Percentiles rank a stretch among this genome's conserved stretches.
phyloP scores from a whole-genome alignment of 2,329 filamentous ascomycete species.

The Venturia effusa region DNA sequence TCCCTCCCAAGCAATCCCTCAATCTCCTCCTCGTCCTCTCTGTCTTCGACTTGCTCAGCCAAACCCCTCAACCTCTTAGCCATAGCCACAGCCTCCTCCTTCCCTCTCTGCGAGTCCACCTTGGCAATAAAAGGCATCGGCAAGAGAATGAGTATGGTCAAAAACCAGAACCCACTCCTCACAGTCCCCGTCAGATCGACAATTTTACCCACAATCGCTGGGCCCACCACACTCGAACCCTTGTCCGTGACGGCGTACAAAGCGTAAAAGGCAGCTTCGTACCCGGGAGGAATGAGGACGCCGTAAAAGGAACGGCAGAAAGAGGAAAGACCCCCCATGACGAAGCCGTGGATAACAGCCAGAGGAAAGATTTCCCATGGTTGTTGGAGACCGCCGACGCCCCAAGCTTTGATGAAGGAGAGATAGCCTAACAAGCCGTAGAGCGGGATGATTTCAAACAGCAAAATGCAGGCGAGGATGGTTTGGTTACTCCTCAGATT shows the following conservation, averaged over 20 bases:
- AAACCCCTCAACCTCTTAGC: slow-evolving; percentile 12
- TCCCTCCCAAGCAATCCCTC: neutral
- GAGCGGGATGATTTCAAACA: slow-evolving; percentile 82
- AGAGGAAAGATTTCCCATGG: slow-evolving; percentile 90
- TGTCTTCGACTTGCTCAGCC: neutral
- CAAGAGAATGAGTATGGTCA: slow-evolving; percentile 65
- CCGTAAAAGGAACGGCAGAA: slow-evolving; percentile 87
- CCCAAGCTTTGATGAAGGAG: slow-evolving; percentile 60
- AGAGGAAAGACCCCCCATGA: slow-evolving; percentile 74
- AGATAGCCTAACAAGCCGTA: slow-evolving; percentile 81
- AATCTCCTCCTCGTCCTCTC: slow-evolving; percentile 1
- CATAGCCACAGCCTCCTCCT: slow-evolving; percentile 23
- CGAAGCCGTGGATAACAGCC: slow-evolving; percentile 75
- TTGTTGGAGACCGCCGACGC: slow-evolving; percentile 69
- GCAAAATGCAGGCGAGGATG: slow-evolving; percentile 68
- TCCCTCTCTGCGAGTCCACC: slow-evolving; percentile 58
- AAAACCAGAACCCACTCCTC: slow-evolving; percentile 65
- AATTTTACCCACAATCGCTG: slow-evolving; percentile 78
- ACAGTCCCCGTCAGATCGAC: slow-evolving; percentile 51
- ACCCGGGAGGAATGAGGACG: slow-evolving; percentile 81
- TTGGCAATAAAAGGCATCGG: slow-evolving; percentile 71
- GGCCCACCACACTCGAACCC: slow-evolving; percentile 71
- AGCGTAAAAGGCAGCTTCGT: slow-evolving; percentile 87
- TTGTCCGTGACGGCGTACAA: slow-evolving; percentile 95
- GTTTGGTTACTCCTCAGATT: slow-evolving; percentile 66